Conservation (phyloP, 2,329 filamentous ascomycete genomes). For the Fusarium zealandicum region DNA sequence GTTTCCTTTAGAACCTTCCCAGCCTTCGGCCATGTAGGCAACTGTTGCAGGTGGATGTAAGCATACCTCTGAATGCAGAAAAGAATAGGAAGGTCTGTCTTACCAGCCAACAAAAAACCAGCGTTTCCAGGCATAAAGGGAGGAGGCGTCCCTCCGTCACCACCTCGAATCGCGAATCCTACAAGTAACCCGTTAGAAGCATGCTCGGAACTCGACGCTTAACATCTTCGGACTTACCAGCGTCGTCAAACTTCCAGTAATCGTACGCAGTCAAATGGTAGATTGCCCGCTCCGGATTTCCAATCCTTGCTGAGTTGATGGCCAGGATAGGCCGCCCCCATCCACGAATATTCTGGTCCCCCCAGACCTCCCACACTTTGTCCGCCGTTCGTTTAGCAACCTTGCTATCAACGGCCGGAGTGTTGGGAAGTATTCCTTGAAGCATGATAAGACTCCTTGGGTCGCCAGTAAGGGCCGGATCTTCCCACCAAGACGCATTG, state of each 20-base stretch:
- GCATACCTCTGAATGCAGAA: fast-evolving
- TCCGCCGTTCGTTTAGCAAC: slow-evolving; percentile 48
- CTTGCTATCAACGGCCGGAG: slow-evolving; percentile 47
- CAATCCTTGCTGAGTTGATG: slow-evolving; percentile 53
- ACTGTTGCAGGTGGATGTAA: slow-evolving; percentile 34
- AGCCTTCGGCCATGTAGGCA: slow-evolving; percentile 46
- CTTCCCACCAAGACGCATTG: slow-evolving; percentile 52
- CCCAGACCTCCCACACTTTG: slow-evolving; percentile 51
- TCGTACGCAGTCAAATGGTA: slow-evolving; percentile 51
- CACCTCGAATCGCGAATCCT: slow-evolving; percentile 43
- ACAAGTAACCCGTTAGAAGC: background rate
- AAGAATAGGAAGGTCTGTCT: background rate
- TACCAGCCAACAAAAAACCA: slow-evolving; percentile 45
- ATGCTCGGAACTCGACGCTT: fast-evolving
- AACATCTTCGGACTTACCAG: slow-evolving; percentile 32
- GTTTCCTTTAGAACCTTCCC: slow-evolving; percentile 37
- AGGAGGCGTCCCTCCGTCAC: slow-evolving; percentile 41
- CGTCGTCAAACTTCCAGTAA: slow-evolving; percentile 53
- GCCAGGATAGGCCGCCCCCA: slow-evolving; percentile 58
- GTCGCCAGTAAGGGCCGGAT: slow-evolving; percentile 48
- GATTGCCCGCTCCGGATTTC: slow-evolving; percentile 52
- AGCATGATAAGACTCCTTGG: slow-evolving; percentile 56
- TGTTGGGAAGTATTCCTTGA: slow-evolving; percentile 53
- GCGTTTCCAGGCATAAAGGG: slow-evolving; percentile 50
- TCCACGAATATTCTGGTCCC: slow-evolving; percentile 51